Evolutionary conservation across 176 grass and related monocot species (phyloP).

Genomic region (Lolium rigidum): DNA sequence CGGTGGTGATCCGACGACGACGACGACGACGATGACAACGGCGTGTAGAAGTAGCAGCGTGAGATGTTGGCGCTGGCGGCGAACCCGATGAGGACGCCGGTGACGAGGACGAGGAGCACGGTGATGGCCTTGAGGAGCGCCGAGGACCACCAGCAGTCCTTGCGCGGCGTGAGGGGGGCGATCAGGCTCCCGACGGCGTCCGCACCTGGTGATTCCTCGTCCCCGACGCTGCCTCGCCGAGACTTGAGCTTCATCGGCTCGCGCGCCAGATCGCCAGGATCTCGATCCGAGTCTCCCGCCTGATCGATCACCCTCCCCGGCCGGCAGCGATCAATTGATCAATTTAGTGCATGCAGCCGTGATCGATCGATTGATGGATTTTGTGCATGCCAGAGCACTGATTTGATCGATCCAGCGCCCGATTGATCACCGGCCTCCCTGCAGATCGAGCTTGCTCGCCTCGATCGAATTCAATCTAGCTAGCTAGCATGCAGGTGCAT

Average conservation of each 20-base stretch:
- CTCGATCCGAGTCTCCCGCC: neutral
- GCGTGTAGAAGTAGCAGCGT: conserved; percentile 47
- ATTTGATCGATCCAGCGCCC: neutral
- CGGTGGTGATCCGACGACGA: neutral
- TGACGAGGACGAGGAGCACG: conserved; percentile 47
- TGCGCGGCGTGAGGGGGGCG: conserved; percentile 38
- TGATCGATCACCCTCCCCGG: too few species aligned
- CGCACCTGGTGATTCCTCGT: conserved; percentile 13
- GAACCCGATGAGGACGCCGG: conserved; percentile 54
- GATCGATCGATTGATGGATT: neutral
- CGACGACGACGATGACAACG: neutral
- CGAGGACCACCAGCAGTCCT: conserved; percentile 55
- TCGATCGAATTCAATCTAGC: neutral
- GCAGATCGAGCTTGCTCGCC: neutral
- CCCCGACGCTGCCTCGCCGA: conserved; percentile 24
- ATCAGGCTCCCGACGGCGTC: conserved; percentile 28
- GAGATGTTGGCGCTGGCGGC: conserved; percentile 39
- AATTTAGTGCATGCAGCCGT: neutral
- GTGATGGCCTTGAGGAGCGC: conserved; percentile 47
- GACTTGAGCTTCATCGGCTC: conserved; percentile 45
- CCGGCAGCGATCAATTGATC: neutral
- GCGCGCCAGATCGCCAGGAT: conserved; percentile 3
- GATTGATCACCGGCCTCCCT: neutral
- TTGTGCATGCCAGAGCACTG: neutral
- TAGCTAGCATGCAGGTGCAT: neutral